Evolutionary conservation across 2,329 filamentous ascomycete genomes (phyloP), one percentile per base, ranked within the genome.

Genomic region (Magnaporthales sp.): DNA sequence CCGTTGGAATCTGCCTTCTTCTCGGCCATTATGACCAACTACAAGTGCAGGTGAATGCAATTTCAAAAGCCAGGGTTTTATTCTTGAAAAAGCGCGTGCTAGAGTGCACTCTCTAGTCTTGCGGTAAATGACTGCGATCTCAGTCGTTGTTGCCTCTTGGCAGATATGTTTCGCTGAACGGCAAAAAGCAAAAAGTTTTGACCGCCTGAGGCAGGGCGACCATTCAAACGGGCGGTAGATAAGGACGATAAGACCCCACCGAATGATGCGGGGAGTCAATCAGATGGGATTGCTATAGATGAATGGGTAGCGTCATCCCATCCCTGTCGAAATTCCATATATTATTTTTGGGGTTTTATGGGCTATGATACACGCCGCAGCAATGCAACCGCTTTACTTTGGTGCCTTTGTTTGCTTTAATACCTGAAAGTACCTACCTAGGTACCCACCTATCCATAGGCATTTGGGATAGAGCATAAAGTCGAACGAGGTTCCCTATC

Each of bases 1-100:
- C 27, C 46, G 46, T 58, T 58, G 29, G 6, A 82, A 81, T 68
- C 78, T 76, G 66, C 70, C 71, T 68, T 73, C 68, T 2, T 60
- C 8, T 15, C 32, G n/a, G 38, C 61, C 24, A 29, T 61, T 61
- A 61, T 61, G 24, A 46, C 38, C 15, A 46, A 46, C 15, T 46
- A 19, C n/a, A 46, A 27, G 8, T 29, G 56, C 56, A 60, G 56
- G 29, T 60, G 22, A 58, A 27, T 13, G 56, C 56, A 24, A 26
- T 15, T 26, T 26, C 22, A 4, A 58, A 13, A 2, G 22, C 11
- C 19, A 65, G 26, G 6, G 4, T 9, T 15, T 22, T 27, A 58
- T 56, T 24, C 38, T 58, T 6, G 51, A 26, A 13, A 5, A 38
- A 32, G 38, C 56, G 11, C 13, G 56, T 13, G 56, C 13, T 26